Evolutionary conservation across 495 filamentous ascomycete species (phyloP).

Genomic region (Tuber calosporum): DNA sequence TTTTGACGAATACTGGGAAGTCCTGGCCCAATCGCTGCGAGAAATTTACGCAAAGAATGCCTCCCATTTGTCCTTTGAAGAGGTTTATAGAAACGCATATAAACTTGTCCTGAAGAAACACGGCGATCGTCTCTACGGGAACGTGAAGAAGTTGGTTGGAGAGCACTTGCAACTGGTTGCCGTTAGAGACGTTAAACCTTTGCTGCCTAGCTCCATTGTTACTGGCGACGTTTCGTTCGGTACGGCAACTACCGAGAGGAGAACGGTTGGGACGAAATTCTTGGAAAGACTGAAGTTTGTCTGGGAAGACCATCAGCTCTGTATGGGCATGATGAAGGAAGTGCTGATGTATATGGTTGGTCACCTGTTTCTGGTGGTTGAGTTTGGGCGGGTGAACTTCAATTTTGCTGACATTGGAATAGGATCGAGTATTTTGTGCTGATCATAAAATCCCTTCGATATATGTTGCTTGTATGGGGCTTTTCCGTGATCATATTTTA

Average conservation of each 20-base stretch:
- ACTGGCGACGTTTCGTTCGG: slow-evolving; percentile 40
- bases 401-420: slow-evolving; percentile 13
- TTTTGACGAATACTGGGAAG: slow-evolving; percentile 74
- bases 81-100: slow-evolving; percentile 92
- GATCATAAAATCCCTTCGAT: slow-evolving; percentile 70
- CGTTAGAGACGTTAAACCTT: slow-evolving; percentile 40
- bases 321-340: slow-evolving; percentile 96
- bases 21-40: slow-evolving; percentile 62
- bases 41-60: slow-evolving; percentile 93
- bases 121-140: slow-evolving; percentile 73
- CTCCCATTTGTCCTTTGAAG: slow-evolving; percentile 84
- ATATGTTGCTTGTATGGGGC: slow-evolving; percentile 70
- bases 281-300: slow-evolving; percentile 64
- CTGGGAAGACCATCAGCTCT: slow-evolving; percentile 83
- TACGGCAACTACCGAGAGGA: slow-evolving; percentile 64
- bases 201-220: slow-evolving; percentile 41
- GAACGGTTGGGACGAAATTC: slow-evolving; percentile 75
- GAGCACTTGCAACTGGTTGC: slow-evolving; percentile 38
- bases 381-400: slow-evolving; percentile 14
- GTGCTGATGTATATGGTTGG: slow-evolving; percentile 94
- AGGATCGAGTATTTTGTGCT: slow-evolving; percentile 67
- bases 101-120: slow-evolving; percentile 84
- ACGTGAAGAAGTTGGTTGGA: slow-evolving; percentile 63
- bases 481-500: slow-evolving; percentile 81
- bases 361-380: slow-evolving; percentile 15